Conservation (phyloP, 805 yeast genomes). For the Saturnispora zaruensis region DNA sequence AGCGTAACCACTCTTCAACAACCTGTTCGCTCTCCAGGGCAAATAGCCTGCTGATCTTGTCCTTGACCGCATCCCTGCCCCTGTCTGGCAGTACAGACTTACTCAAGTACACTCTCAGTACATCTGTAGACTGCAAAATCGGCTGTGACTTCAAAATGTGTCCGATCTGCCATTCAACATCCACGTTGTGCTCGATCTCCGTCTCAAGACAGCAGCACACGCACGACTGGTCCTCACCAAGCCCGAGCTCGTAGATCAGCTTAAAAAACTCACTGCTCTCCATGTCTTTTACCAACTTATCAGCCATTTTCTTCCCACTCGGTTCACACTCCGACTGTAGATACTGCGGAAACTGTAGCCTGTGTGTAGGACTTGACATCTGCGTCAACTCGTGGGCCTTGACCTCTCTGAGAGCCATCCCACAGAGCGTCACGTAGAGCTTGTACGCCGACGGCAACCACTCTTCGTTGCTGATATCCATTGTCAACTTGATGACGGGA, state of each 20-base stretch:
- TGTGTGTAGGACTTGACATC: not conserved
- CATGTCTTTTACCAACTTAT: not conserved
- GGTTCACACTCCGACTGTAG: not conserved
- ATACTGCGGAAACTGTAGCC: not conserved
- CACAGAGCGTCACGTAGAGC: not conserved
- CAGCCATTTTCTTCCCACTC: not conserved
- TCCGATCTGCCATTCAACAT: slow-evolving; percentile 8
- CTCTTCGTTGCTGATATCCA: not conserved
- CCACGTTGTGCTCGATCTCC: not conserved
- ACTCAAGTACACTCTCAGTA: not conserved
- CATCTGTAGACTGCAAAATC: not conserved
- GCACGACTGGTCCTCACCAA: slow-evolving; percentile 1
- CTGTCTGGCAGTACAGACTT: not conserved
- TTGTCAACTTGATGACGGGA: not conserved
- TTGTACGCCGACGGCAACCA: slow-evolving; percentile 1
- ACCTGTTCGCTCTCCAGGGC: slow-evolving; percentile 3
- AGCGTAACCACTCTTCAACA: slow-evolving; percentile 1
- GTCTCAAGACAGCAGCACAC: not conserved
- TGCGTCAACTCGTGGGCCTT: not conserved
- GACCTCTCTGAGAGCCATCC: not conserved
- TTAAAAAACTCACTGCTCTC: not conserved
- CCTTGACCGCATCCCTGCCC: slow-evolving; percentile 1
- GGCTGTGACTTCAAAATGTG: slow-evolving; percentile 5
- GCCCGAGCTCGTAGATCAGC: slow-evolving; percentile 1
- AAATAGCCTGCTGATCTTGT: not conserved